Conservation (phyloP, 768 basidiomycete species). For the Tricholoma furcatifolium region DNA sequence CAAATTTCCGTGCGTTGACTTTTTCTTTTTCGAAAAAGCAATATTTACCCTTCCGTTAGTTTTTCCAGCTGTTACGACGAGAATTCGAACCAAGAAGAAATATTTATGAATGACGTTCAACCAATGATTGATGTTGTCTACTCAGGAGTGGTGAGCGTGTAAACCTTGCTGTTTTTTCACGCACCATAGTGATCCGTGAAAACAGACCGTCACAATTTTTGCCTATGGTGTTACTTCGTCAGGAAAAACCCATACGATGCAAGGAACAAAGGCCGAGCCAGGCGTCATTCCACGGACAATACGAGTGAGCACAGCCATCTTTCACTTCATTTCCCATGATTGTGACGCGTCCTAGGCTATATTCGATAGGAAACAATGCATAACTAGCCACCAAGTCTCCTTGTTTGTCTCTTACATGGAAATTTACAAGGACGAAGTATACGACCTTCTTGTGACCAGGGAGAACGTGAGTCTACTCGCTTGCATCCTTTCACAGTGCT, state of each 20-base stretch:
- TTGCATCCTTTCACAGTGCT: background rate
- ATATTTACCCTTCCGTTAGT: constrained; percentile 56
- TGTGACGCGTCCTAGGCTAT: constrained; percentile 40
- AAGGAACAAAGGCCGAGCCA: constrained; percentile 69
- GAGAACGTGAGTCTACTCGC: constrained; percentile 50
- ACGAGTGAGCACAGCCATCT: constrained; percentile 40
- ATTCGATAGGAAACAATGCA: constrained; percentile 46
- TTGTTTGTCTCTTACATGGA: constrained; percentile 79
- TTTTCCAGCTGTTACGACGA: constrained; percentile 78
- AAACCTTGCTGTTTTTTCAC: background rate
- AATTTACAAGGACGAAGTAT: constrained; percentile 90
- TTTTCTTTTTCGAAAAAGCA: background rate
- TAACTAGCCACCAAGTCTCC: constrained; percentile 41
- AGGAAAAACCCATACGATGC: constrained; percentile 94
- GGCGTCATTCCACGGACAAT: constrained; percentile 86
- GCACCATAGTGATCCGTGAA: background rate
- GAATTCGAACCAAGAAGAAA: constrained; percentile 68
- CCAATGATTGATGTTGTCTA: constrained; percentile 80
- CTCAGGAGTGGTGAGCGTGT: constrained; percentile 61
- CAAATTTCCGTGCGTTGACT: constrained; percentile 65
- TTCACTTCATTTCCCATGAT: background rate
- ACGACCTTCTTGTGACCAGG: constrained; percentile 76
- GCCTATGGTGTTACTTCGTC: constrained; percentile 91
- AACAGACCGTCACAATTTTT: constrained; percentile 81
- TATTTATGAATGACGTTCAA: constrained; percentile 72